A percentile compares a stretch with the other conserved stretches of the same genome.
phyloP scores from a whole-genome alignment of 139 green algal species.

The Asterochloris sp. region DNA sequence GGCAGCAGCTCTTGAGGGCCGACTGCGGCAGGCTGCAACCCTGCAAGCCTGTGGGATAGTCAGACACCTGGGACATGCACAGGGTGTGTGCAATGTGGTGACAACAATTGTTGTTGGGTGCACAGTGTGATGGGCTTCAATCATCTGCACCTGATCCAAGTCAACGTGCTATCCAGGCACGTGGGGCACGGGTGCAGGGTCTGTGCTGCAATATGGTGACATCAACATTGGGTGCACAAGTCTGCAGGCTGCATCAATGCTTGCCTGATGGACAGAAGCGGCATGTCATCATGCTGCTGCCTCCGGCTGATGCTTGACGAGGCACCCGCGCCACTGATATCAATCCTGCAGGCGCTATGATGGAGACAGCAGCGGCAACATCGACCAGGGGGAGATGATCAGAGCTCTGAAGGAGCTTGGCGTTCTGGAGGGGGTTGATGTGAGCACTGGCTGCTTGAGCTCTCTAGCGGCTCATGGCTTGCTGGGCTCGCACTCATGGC shows the following conservation, averaged over 20 bases:
- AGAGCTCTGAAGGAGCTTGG: conserved; percentile 13
- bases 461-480: no score
- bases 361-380: conserved; percentile 10
- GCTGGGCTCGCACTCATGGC: no score
- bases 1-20: no score
- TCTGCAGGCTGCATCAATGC: not conserved
- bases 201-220: no score
- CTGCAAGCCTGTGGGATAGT: not conserved
- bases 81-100: no score
- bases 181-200: no score
- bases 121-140: no score
- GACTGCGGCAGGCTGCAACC: not conserved
- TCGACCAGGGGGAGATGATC: conserved; percentile 19
- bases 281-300: not conserved
- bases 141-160: no score
- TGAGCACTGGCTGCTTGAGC: not conserved
- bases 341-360: conserved; percentile 15
- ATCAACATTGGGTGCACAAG: no score
- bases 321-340: not conserved
- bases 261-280: not conserved
- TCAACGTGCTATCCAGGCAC: no score
- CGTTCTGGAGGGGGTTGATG: conserved; percentile 1
- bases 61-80: not conserved
- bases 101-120: no score
- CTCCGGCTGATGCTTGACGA: not conserved